Evolutionary conservation across 768 basidiomycete genomes (phyloP).

Genomic region (Porphyrellus cyaneotinctus): DNA sequence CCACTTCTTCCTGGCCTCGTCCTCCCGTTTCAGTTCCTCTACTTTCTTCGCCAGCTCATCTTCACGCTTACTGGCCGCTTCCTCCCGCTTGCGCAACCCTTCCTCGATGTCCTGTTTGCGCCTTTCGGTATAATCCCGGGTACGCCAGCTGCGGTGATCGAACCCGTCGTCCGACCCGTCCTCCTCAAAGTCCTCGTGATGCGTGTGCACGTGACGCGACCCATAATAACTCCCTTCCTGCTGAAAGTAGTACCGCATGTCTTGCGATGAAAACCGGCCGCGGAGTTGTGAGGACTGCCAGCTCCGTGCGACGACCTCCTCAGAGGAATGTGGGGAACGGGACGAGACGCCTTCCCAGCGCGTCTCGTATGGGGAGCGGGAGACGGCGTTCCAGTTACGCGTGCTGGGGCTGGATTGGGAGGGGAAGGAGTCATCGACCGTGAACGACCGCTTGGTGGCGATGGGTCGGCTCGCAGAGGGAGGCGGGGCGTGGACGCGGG

Average conservation of each 20-base stretch:
- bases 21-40: slow-evolving; percentile 34
- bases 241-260: slow-evolving; percentile 27
- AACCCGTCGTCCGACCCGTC: slow-evolving; percentile 30
- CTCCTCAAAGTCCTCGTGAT: slow-evolving; percentile 29
- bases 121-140: slow-evolving; percentile 30
- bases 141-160: slow-evolving; percentile 30
- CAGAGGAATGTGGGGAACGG: slow-evolving; percentile 30
- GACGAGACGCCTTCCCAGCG: slow-evolving; percentile 27
- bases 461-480: slow-evolving; percentile 33
- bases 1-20: slow-evolving; percentile 23
- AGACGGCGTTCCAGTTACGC: slow-evolving; percentile 15
- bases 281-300: slow-evolving; percentile 30
- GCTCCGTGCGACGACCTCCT: slow-evolving; percentile 25
- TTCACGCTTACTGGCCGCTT: slow-evolving; percentile 33
- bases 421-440: slow-evolving; percentile 23
- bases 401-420: slow-evolving; percentile 22
- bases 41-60: slow-evolving; percentile 33
- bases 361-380: slow-evolving; percentile 27
- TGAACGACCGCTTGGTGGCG: slow-evolving; percentile 27
- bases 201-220: slow-evolving; percentile 22
- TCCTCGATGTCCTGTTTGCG: slow-evolving; percentile 32
- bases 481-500: slow-evolving; percentile 20
- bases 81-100: slow-evolving; percentile 30
- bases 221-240: slow-evolving; percentile 15
- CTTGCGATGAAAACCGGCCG: slow-evolving; percentile 28